Base-by-base conservation (phyloP, 306 rosid species). In the Acacia acuminata region DNA sequence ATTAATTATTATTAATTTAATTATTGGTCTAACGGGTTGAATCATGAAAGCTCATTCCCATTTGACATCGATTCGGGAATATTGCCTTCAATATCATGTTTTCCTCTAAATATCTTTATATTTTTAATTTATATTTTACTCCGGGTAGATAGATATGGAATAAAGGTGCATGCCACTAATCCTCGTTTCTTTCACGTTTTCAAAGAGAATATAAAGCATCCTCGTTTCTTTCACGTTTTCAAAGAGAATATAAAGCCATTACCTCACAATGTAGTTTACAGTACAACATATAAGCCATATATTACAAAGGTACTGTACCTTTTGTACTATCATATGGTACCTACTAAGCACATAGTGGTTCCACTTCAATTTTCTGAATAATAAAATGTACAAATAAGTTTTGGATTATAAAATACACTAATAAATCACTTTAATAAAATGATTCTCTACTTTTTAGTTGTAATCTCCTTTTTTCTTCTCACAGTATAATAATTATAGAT, bases 321-420 rank as follows among this genome's bases (percentile, higher is more conserved):
- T 73, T 5, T 72, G 82, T 82, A 86, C 86, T 65, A 76, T 53
- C 34, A 1, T 5, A 16, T 36, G 72, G 75, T 76, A 80, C 83
- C 75, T 69, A 10, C 5, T 38, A 36, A 2, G 34, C 74, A 47
- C 75, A 75, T 42, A 6, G 13, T 82, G 30, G 51, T 74, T 50
- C 16, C 65, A 50, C 71, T 79, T 84, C 71, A 10, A 44, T 44
- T 44, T 44, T 44, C 65, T n/a, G 32, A 11, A 58, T 40, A 36
- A 11, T 34, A 20, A 53, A 53, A 51, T 16, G 34, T 25, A n/a
- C 40, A 58, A 22, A 58, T 22, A 7, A 6, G 3, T 30, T 15
- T 15, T 58, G 15, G 55, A 48, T 48, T 48, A 13, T 48, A 3
- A 48, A 48, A 48, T 48, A 15, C 55, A 14, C 55, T 3, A 12